These are phyloP conservation scores for Marasmius sp. DNA, from an alignment of 1,284 basidiomycete genomes.

Conservation along the genomic window DNA sequence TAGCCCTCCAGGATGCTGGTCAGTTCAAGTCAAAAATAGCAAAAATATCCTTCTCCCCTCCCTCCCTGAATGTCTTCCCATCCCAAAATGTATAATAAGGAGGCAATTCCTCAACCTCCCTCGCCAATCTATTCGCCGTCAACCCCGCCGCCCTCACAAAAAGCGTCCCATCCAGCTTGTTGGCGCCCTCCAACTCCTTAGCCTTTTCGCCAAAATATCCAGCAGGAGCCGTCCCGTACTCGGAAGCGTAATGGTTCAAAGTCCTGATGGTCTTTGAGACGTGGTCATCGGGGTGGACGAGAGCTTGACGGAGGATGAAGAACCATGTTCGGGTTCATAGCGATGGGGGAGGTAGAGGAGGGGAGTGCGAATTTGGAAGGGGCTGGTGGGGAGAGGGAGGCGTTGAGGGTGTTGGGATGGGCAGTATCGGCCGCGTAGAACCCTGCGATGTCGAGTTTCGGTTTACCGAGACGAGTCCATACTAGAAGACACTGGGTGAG, in stretches of 20 bases:
- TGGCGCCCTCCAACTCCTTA: neutral
- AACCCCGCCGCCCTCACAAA: neutral
- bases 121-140: neutral
- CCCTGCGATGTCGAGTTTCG: slow-evolving; percentile 34
- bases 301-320: slow-evolving; percentile 41
- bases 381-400: neutral
- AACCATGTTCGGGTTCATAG: slow-evolving; percentile 38
- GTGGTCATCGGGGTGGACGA: slow-evolving; percentile 58
- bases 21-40: too few relatives aligned
- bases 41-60: neutral
- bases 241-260: slow-evolving; percentile 44
- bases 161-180: neutral
- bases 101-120: neutral
- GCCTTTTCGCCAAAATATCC: neutral
- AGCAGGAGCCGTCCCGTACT: slow-evolving; percentile 36
- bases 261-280: slow-evolving; percentile 58
- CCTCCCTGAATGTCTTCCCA: neutral
- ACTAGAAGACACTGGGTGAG: slow-evolving; percentile 36
- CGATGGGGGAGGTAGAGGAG: slow-evolving; percentile 34
- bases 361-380: neutral
- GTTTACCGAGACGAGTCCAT: slow-evolving; percentile 42
- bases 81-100: neutral
- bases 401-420: slow-evolving; percentile 31
- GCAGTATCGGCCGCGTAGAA: slow-evolving; percentile 35
- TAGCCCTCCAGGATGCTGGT: too few relatives aligned